Evolutionary conservation across 371 early-diverging fungal species (phyloP).

Genomic region (Mucor sp.): DNA sequence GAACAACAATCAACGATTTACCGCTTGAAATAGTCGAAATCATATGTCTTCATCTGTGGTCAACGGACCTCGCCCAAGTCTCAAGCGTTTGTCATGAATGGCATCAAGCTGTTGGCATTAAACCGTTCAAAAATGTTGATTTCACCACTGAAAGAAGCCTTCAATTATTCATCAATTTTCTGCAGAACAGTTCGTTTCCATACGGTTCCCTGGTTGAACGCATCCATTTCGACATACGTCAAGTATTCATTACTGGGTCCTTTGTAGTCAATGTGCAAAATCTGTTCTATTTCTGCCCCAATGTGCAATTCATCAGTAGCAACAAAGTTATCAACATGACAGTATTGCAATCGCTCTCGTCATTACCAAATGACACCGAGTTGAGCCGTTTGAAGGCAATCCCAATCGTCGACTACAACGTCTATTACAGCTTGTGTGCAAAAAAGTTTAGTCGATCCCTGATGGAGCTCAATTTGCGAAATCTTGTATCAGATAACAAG

Average conservation of each 20-base stretch:
- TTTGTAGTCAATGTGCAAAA: neutral
- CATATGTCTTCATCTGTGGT: neutral
- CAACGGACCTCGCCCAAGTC: neutral
- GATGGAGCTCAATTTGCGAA: neutral
- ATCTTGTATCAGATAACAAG: neutral
- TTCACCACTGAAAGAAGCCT: neutral
- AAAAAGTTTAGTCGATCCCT: neutral
- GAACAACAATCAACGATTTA: neutral
- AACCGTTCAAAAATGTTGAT: neutral
- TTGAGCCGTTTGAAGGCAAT: neutral
- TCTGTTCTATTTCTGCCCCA: neutral
- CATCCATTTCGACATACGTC: neutral
- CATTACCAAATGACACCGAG: neutral
- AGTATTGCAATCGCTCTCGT: neutral
- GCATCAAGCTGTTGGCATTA: neutral
- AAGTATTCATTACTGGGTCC: neutral
- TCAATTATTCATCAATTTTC: neutral
- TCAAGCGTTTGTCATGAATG: neutral
- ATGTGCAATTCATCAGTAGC: neutral
- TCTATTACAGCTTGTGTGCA: neutral
- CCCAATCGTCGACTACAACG: neutral
- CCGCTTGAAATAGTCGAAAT: neutral
- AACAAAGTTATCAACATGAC: neutral
- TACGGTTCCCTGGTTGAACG: neutral
- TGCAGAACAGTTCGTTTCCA: neutral